Base-by-base conservation (phyloP, 2,329 filamentous ascomycete genomes). In the Ophiocordyceps robertsii region DNA sequence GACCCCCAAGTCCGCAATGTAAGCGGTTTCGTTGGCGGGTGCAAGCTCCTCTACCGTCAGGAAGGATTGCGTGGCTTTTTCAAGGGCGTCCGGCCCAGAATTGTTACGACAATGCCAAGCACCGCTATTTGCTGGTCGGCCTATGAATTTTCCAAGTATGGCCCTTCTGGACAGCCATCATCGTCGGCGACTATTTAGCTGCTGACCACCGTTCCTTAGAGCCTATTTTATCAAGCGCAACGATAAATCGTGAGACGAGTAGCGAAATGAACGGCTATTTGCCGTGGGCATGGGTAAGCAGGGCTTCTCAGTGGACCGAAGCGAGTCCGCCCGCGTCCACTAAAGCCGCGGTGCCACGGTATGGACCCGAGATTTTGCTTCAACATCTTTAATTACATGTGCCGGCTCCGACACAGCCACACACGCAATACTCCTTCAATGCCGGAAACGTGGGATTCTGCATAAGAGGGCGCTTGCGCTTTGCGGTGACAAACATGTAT, bases 61-160 rank as follows among this genome's bases (percentile, higher is more conserved):
- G 90, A 94, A 58, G 92, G 92, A 31, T 72, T 84, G 55, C 71
- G 69, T 44, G 92, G 92, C 4, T 98, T 96, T 65, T 89, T 95
- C 67, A 89, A 93, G 59, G 92, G 92, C 37, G 77, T 95, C 58
- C 81, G 84, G 53, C 92, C 92, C 38, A 75, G 92, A 56, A 82
- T 98, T 39, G 80, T 98, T 48, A 95, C 89, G 11, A 95, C 92
- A 2, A 96, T 96, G 84, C 92, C 92, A 17, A 95, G 89, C 66
- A 98, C 92, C 30, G 92, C 92, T n/a, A 98, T 98, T 57, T 98
- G 92, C 72, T 98, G 92, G 92, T 92, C 77, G 33, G 77, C 77
- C 29, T 82, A 82, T 52, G 77, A 82, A 55, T 77, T 77, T 48
- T 81, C 75, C 52, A 82, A 82, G 77, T 80, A 63, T 55, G 75